Base-by-base conservation (phyloP, 2,329 filamentous ascomycete genomes). In the Colletotrichum tropicicola region DNA sequence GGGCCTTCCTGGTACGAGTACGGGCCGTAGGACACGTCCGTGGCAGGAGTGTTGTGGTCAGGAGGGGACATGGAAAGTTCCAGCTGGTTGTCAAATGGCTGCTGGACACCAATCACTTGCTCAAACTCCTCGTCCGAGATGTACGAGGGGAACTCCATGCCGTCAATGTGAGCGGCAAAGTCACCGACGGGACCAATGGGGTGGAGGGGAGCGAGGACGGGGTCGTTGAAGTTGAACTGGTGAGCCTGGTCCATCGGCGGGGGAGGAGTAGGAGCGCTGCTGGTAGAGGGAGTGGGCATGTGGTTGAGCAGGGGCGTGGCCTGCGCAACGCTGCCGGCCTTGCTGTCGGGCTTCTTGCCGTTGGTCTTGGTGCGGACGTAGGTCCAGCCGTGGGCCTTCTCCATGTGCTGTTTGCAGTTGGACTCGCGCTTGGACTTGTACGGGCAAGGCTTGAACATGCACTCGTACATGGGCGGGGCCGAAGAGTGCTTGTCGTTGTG, bases 391-490 rank as follows among this genome's bases (percentile, higher is more conserved):
- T 98, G 94, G 1, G 93, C 91, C 79, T 98, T 98, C 82, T 98
- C 95, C 94, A 98, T 98, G 80, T 98, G 94, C 79, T 98, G 95
- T 77, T 98, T 98, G 87, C 93, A 97, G 79, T 98, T 98, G 68
- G 92, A 96, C 81, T 97, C 92, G 64, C 94, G 91, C 85, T 98
- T 98, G 10, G 94, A 97, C 74, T 93, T 92, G 82, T 98, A 98
- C 0, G 92, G 89, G 84, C 96, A 98, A 23, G 91, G 91, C 71
- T 89, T 85, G 79, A 87, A 98, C 49, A 89, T 80, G 80, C 96
- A 99, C 80, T 92, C 89, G 78, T 89, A 97, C 82, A 97, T 89
- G 44, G 89, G 85, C 5, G 96, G 94, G 32, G 89, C 85, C 56
- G 87, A 81, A 17, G 92, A 94, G 81, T 99, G 96, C 82, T 97